Evolutionary conservation across 139 green algal species (phyloP), one percentile per base, ranked within the genome.

Genomic region (Astrephomene gubernaculifera): DNA sequence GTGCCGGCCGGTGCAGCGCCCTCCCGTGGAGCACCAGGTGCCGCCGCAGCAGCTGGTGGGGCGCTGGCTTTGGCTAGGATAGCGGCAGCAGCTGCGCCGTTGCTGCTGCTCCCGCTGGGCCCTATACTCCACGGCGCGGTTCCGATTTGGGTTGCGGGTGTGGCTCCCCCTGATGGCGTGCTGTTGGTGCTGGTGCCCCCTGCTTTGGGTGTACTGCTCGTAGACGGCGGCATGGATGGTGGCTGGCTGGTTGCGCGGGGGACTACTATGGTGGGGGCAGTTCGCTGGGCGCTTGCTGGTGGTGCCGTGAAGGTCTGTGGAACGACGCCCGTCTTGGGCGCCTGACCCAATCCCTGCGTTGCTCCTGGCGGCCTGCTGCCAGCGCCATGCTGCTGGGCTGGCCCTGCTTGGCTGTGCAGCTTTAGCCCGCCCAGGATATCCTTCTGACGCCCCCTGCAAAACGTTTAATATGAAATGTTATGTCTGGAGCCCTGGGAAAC

Each of bases 401-500:
- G 39, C 68, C 27, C 39, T 10, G 27, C 68, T 19, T 75, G 68
- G 68, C 39, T 57, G 6, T 43, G 29, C 25, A 63, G 17, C 27
- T 44, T 21, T 6, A 78, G 27, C 10, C 70, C 70, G 1, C 31
- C 71, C 0, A 80, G 36, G 38, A 67, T 12, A 4, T 80, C 71
- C 49, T 80, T 80, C 45, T 80, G 71, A 45, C 35, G 53, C 31
- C 71, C 71, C 31, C 71, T 80, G 71, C 71, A 38, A 22, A 39
- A 24, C 44, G 1, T 69, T 27, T 69, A 69, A 69, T 39, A 35
- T 27, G 36, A 70, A n/a, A 65, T 61, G 33, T 4, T 45, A 65
- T 29, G 14, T 5, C 8, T 33, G 10, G 12, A 0, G 31, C 0
- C n/a, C n/a, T 45, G 45, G 9, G 8, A 43, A 49, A 25, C 71